Evolutionary conservation across 345 rosid genomes (phyloP).

Genomic region (Brassica juncea): DNA sequence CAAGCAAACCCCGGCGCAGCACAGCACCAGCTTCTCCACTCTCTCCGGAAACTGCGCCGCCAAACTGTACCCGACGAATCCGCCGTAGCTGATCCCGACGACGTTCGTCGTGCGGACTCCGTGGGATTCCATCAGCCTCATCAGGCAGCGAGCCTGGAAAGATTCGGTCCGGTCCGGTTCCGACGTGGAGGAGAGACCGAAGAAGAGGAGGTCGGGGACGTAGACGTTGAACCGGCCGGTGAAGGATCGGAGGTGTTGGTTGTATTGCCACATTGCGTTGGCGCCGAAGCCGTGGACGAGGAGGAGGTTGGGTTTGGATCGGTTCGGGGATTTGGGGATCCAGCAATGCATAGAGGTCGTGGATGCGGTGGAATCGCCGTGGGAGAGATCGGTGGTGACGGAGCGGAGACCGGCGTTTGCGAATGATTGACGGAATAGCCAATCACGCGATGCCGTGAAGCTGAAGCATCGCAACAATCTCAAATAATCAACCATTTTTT

Average conservation of each 20-base stretch:
- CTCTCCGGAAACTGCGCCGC: conserved; percentile 57
- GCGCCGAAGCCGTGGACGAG: conserved; percentile 81
- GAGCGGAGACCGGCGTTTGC: conserved; percentile 59
- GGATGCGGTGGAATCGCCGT: conserved; percentile 40
- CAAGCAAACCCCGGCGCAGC: conserved; percentile 74
- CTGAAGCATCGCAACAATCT: conserved; percentile 55
- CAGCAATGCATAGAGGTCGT: conserved; percentile 67
- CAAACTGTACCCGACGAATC: conserved; percentile 77
- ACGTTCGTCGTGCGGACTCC: conserved; percentile 51
- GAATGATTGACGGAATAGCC: conserved; percentile 60
- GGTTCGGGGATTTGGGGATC: conserved; percentile 50
- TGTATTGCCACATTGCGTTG: conserved; percentile 84
- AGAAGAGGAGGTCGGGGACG: conserved; percentile 75
- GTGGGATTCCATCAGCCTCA: conserved; percentile 54
- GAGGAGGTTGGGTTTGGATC: conserved; percentile 55
- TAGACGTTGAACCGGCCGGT: conserved; percentile 62
- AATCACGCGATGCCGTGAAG: conserved; percentile 63
- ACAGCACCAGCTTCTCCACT: conserved; percentile 63
- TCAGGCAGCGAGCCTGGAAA: conserved; percentile 66
- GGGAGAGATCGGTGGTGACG: conserved; percentile 49
- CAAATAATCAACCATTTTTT: conserved; percentile 28
- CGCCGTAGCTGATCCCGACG: conserved; percentile 82
- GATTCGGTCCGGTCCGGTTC: conserved; percentile 51
- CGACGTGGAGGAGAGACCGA: conserved; percentile 59
- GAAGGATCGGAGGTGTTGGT: conserved; percentile 57